These are phyloP conservation scores for Arabidopsis suecica DNA, from an alignment of 345 rosid genomes.

Conservation along the genomic window DNA sequence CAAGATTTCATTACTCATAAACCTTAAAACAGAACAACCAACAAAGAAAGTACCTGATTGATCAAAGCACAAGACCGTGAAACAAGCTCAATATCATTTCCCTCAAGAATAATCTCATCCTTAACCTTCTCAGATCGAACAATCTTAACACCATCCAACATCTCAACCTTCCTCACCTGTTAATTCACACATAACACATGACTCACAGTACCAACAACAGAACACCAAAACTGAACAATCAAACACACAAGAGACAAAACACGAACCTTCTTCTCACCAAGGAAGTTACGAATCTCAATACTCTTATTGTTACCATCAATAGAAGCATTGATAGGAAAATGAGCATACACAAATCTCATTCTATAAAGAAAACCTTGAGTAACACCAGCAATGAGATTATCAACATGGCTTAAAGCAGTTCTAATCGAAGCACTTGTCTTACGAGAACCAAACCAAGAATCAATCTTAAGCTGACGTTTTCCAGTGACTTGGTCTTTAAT, in stretches of 20 bases:
- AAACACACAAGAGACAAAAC: background rate
- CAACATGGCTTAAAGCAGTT: conserved; percentile 74
- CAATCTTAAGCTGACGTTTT: conserved; percentile 59
- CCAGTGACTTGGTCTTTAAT: conserved; percentile 60
- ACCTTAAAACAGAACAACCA: background rate
- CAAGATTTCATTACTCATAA: background rate
- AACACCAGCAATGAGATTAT: conserved; percentile 71
- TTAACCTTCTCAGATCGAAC: conserved; percentile 57
- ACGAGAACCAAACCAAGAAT: conserved; percentile 66
- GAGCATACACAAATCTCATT: conserved; percentile 90
- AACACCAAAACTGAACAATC: background rate
- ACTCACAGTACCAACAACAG: background rate
- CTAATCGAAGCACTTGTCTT: conserved; percentile 68
- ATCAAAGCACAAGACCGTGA: conserved; percentile 59
- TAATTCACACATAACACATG: background rate
- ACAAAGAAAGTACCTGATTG: conserved; percentile 47
- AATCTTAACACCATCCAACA: conserved; percentile 55
- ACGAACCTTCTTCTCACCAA: conserved; percentile 68
- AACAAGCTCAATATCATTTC: conserved; percentile 57
- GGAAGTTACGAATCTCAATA: conserved; percentile 80
- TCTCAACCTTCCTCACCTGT: conserved; percentile 61
- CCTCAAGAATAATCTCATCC: conserved; percentile 56
- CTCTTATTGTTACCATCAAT: conserved; percentile 53
- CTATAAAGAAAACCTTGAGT: conserved; percentile 78
- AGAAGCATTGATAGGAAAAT: conserved; percentile 84